Percentiles rank a stretch among this genome's conserved stretches.
Evolutionary conservation across 148 eudicot genomes (phyloP).

Genomic region (Chenopodium berlandieri): DNA sequence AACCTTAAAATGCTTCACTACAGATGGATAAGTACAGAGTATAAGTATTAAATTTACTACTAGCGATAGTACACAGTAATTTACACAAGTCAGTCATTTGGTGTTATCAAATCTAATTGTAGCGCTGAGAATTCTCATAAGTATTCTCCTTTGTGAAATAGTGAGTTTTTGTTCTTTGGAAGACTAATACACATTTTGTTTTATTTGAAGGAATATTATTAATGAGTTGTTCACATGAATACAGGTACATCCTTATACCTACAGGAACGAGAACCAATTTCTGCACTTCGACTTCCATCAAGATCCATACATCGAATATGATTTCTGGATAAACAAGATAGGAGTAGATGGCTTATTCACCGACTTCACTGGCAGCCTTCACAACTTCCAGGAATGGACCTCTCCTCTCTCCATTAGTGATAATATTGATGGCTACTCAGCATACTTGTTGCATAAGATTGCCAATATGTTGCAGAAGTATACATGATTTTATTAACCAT

Average conservation of each 20-base stretch:
- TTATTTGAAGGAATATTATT: conserved; percentile 1
- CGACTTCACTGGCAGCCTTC: conserved; percentile 91
- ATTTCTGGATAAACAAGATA: conserved; percentile 73
- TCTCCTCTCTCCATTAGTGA: conserved; percentile 40
- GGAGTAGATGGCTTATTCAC: conserved; percentile 92
- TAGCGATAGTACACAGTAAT: neutral
- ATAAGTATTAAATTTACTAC: neutral
- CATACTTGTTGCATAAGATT: conserved; percentile 49
- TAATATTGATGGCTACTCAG: conserved; percentile 31
- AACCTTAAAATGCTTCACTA: neutral
- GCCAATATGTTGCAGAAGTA: conserved; percentile 35
- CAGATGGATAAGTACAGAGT: no score
- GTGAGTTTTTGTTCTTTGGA: no score
- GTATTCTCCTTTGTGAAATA: no score
- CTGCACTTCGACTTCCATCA: conserved; percentile 72
- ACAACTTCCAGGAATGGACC: conserved; percentile 68
- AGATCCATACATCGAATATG: conserved; percentile 79
- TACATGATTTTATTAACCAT: neutral
- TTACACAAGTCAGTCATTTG: no score
- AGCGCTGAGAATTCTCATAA: no score
- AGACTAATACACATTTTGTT: no score
- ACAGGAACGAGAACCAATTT: conserved; percentile 67
- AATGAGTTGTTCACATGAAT: conserved; percentile 3
- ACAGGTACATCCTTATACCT: conserved; percentile 97
- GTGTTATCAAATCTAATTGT: no score